Evolutionary conservation across 164 flowering plant genomes (phyloP), one percentile per base, ranked within the genome.

Genomic region (Chloranthus sessilifolius): DNA sequence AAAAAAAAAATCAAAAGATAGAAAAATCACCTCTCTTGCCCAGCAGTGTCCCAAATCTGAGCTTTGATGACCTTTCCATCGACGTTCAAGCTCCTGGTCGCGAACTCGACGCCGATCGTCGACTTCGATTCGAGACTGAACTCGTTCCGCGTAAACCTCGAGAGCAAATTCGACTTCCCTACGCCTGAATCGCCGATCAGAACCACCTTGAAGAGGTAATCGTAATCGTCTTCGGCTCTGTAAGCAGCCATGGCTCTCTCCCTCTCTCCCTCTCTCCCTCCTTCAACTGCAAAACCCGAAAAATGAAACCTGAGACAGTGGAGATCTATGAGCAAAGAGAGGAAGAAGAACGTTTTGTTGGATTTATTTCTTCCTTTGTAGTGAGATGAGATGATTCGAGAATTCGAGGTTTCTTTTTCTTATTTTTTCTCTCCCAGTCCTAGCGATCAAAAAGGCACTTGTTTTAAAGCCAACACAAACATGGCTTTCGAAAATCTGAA

Each of bases 41-140:
- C 80, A 33, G 77, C 80, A 39, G 80, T 75, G 55, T 75, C 80
- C 80, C 80, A 74, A 63, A 66, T 65, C 63, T 72, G 72, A 64
- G 79, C 82, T 58, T 74, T 77, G 65, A 77, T 69, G 50, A 74
- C 70, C 58, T 77, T 77, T 3, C 59, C 65, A 50, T 70, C 75
- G 25, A 80, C 71, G 46, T 63, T 81, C 64, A 81, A 63, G 60
- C 75, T 78, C 46, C 74, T 62, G 23, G 87, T 81, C 20, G 87
- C 83, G 57, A 81, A 81, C 72, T 80, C 86, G 11, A 80, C 85
- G 2, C 85, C 85, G 33, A 80, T 80, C 19, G 82, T 80, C 34
- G 85, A 80, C 66, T 80, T 77, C 57, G 86, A 80, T 62, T 80
- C 86, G 28, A 80, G 75, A 56, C 72, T 80, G 63, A 80, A 80